Conservation (phyloP, 768 basidiomycete species). For the Tricholoma saponaceum region DNA sequence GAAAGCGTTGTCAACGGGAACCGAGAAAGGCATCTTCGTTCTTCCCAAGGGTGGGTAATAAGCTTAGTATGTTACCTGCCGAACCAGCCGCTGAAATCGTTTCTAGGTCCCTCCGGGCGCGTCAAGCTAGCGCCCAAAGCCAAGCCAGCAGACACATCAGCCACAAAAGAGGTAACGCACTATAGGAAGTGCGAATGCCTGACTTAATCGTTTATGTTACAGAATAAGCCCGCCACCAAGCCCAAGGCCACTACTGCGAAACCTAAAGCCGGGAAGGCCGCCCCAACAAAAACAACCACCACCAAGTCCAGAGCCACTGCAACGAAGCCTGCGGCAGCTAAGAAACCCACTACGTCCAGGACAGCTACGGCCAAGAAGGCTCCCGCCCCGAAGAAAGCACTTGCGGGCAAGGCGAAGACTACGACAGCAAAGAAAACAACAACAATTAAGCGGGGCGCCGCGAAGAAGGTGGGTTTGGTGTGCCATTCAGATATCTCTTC, state of each 20-base stretch:
- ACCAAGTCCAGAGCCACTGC: conserved; percentile 27
- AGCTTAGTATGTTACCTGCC: conserved; percentile 1
- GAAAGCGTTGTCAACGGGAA: conserved; percentile 76
- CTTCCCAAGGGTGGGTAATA: conserved; percentile 75
- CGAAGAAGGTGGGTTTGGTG: conserved; percentile 32
- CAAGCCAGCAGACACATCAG: conserved; percentile 33
- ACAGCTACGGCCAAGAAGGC: conserved; percentile 6
- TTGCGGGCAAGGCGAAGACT: conserved; percentile 18
- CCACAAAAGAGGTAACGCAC: conserved; percentile 37
- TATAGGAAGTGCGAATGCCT: conserved; percentile 11
- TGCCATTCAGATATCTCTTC: not conserved
- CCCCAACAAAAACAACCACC: conserved; percentile 16
- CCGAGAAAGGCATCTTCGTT: conserved; percentile 77
- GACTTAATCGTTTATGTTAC: conserved; percentile 5
- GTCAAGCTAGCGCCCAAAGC: conserved; percentile 64
- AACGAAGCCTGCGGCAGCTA: conserved; percentile 32
- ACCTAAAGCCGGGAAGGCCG: conserved; percentile 19
- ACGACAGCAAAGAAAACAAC: conserved; percentile 36
- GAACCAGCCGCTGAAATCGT: conserved; percentile 1
- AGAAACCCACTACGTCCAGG: conserved; percentile 22
- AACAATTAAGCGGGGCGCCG: conserved; percentile 39
- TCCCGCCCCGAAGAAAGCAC: conserved; percentile 20
- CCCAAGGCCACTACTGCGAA: conserved; percentile 26
- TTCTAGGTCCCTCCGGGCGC: conserved; percentile 59
- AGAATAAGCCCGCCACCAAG: conserved; percentile 39